Conservation (phyloP, 331 rosid genomes). For the Stylosanthes scabra region DNA sequence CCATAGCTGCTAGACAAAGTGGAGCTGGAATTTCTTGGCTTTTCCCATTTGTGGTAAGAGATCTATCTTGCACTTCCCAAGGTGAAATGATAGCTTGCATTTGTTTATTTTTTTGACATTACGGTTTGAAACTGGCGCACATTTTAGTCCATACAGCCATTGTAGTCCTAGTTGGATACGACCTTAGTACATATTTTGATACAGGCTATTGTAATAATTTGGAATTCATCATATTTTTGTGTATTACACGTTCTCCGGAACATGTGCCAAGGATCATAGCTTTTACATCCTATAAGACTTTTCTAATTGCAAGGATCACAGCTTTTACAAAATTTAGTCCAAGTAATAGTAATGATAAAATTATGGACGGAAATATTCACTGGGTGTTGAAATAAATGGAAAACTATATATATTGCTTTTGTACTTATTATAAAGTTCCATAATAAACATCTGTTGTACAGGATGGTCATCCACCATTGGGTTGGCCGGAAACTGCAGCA, state of each 20-base stretch:
- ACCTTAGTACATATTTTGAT: conserved; percentile 11
- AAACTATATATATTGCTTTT: conserved; percentile 25
- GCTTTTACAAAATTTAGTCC: conserved; percentile 13
- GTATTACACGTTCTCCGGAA: conserved; percentile 1
- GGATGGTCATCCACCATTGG: conserved; percentile 99
- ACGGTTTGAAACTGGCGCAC: conserved; percentile 7
- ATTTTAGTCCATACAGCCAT: conserved; percentile 1
- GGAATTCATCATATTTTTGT: conserved; percentile 19
- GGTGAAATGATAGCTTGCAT: conserved; percentile 33
- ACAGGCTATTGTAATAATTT: conserved; percentile 1
- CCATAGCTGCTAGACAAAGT: conserved; percentile 97
- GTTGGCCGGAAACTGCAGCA: conserved; percentile 91
- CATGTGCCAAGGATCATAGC: conserved; percentile 1
- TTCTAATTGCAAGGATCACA: conserved; percentile 8
- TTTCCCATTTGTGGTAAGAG: conserved; percentile 92
- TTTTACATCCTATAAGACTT: conserved; percentile 10
- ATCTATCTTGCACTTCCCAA: conserved; percentile 27
- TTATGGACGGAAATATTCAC: conserved; percentile 29
- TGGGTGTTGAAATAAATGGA: conserved; percentile 20
- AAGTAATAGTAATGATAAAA: conserved; percentile 10
- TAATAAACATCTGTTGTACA: conserved; percentile 45
- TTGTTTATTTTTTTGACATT: conserved; percentile 10
- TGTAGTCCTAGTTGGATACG: conserved; percentile 12
- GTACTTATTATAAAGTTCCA: conserved; percentile 14
- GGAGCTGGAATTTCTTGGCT: conserved; percentile 98